Evolutionary conservation across 768 basidiomycete species (phyloP), one percentile per base, ranked within the genome.

Genomic region (Pleurotus eryngii): DNA sequence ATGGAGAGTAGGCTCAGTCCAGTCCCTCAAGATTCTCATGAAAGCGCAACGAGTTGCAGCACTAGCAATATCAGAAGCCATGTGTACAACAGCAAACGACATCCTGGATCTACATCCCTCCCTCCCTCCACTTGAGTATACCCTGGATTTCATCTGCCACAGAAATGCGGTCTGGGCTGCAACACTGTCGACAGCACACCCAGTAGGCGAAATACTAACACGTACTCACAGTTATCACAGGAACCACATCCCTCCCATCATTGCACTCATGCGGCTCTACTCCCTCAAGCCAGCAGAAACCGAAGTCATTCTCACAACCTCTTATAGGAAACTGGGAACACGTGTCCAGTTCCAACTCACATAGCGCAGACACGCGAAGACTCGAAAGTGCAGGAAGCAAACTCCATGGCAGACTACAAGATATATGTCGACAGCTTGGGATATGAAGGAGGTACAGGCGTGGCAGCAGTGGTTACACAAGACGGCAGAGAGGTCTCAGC

Each of bases 351-450:
- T 7, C 7, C 27, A 7, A 27, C 27, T 1, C 27, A 27, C 27
- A 27, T 27, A 5, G 27, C 27, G 7, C 27, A 5, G 4, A 27
- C 27, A 3, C 27, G 27, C 27, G 27, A 27, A 7, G 27, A 7
- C 4, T 27, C 27, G 1, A 27, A 27, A 7, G 27, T 1, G 7
- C 27, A 27, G 11, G 7, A 22, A 2, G 1, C 38, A 5, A 49
- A 56, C 2, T 15, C 53, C 17, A 55, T 3, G 4, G 50, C 47
- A 15, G 35, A 46, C 3, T 55, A 61, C 18, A 59, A 51, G 9
- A 45, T 67, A 1, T 66, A 59, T 58, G 58, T 56, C 18, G 64
- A 68, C 49, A 63, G 69, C 11, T 70, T 61, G 14, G 61, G 61
- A 2, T 42, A 57, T 0, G 38, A 65, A 17, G 59, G 61, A 3